Conservation (phyloP, 2,329 filamentous ascomycete genomes). For the Zarea fungicola region DNA sequence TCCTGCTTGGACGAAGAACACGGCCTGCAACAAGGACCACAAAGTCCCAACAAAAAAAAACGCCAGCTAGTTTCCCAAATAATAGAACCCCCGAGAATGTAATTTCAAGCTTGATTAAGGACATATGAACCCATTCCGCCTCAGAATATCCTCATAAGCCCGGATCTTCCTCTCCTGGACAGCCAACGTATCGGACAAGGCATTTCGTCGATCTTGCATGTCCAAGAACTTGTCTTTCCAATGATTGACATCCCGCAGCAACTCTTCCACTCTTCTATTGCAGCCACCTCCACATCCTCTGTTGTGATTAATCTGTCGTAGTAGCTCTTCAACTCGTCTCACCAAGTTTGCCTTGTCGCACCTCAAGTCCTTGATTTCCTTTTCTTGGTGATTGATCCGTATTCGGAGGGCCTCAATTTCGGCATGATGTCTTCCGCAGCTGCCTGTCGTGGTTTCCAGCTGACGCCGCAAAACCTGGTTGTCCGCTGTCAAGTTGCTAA, state of each 20-base stretch:
- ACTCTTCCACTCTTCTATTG: constrained; percentile 28
- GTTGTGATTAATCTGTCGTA: constrained; percentile 23
- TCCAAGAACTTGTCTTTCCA: constrained; percentile 29
- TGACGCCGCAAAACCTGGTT: constrained; percentile 36
- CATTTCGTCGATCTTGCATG: constrained; percentile 27
- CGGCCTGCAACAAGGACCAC: no score
- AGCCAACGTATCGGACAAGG: constrained; percentile 25
- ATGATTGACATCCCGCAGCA: constrained; percentile 28
- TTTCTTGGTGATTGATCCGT: constrained; percentile 30
- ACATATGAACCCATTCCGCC: constrained; percentile 26
- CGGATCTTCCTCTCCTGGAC: constrained; percentile 27
- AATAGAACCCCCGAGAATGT: not conserved
- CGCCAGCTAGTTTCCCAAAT: not conserved
- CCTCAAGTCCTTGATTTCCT: constrained; percentile 31
- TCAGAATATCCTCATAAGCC: constrained; percentile 30
- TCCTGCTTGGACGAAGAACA: no score
- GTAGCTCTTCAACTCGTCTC: constrained; percentile 29
- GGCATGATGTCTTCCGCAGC: constrained; percentile 24
- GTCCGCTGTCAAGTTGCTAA: constrained; percentile 31
- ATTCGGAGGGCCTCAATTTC: constrained; percentile 30
- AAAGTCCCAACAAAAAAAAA: not conserved
- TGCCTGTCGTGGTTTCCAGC: constrained; percentile 28
- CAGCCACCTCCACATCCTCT: constrained; percentile 20
- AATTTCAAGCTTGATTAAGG: constrained; percentile 1
- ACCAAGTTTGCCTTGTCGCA: constrained; percentile 32